Evolutionary conservation across 2,329 filamentous ascomycete genomes (phyloP).

Genomic region (Diaporthe longicolla): DNA sequence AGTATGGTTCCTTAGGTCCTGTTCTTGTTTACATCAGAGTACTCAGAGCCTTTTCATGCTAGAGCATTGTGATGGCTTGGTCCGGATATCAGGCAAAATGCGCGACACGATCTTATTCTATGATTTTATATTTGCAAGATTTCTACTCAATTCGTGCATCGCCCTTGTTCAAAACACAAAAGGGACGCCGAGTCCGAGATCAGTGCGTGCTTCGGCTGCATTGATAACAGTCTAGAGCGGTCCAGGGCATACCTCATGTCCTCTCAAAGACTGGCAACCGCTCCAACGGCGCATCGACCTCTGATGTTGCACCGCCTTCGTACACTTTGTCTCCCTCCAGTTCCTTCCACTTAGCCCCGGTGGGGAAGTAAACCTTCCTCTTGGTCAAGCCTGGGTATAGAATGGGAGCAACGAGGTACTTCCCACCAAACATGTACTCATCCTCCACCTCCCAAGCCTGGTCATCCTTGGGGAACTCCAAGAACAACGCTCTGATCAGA

Average conservation of each 20-base stretch:
- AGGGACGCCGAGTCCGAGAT: neutral
- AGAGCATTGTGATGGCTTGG: neutral
- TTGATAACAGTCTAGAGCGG: neutral
- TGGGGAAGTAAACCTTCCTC: slow-evolving; percentile 67
- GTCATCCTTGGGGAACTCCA: slow-evolving; percentile 71
- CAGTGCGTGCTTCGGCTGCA: neutral
- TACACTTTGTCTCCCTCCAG: slow-evolving; percentile 37
- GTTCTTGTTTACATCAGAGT: neutral
- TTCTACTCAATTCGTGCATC: neutral
- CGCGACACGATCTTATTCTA: neutral
- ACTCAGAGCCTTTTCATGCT: neutral
- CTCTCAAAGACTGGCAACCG: slow-evolving; percentile 41
- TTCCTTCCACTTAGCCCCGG: slow-evolving; percentile 45
- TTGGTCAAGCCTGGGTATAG: slow-evolving; percentile 61
- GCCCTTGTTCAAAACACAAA: neutral
- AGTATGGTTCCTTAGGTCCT: neutral
- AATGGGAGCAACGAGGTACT: slow-evolving; percentile 72
- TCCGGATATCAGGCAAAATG: neutral
- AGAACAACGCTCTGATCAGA: slow-evolving; percentile 74
- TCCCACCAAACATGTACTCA: slow-evolving; percentile 75
- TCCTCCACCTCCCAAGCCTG: slow-evolving; percentile 69
- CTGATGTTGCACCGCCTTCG: slow-evolving; percentile 36
- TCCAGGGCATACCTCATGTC: neutral
- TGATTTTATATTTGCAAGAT: neutral
- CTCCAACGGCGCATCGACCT: slow-evolving; percentile 41